Evolutionary conservation across 371 early-diverging fungal genomes (phyloP).

Genomic region (Mortierella sp.): DNA sequence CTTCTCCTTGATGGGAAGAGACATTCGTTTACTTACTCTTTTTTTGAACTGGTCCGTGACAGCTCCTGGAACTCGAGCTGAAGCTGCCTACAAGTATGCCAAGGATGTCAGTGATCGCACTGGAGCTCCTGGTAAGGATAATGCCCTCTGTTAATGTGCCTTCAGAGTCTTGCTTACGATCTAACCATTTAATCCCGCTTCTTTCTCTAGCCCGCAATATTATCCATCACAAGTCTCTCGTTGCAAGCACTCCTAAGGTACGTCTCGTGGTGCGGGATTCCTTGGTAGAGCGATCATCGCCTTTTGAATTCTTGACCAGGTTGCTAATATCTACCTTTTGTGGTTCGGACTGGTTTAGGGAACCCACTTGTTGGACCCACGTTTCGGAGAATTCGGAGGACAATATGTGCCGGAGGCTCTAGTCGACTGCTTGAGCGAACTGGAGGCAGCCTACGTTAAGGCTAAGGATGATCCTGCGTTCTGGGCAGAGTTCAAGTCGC

Average conservation of each 20-base stretch:
- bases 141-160: neutral
- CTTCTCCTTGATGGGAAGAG: no score
- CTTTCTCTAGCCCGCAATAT: constrained; percentile 25
- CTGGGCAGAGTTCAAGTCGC: constrained; percentile 89
- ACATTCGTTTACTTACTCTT: no score
- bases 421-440: constrained; percentile 90
- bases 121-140: constrained; percentile 47
- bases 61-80: constrained; percentile 56
- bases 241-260: constrained; percentile 48
- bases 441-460: constrained; percentile 84
- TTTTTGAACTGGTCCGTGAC: no score
- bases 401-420: constrained; percentile 96
- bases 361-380: constrained; percentile 67
- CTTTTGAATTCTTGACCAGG: no score
- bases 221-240: constrained; percentile 25
- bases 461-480: constrained; percentile 88
- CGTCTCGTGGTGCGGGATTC: neutral
- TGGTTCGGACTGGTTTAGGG: constrained; percentile 10
- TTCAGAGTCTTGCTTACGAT: neutral
- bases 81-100: constrained; percentile 68
- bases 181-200: neutral
- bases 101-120: constrained; percentile 72
- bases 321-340: neutral
- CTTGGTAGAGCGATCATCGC: no score
- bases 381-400: constrained; percentile 96